Percentiles rank a stretch among this genome's conserved stretches.
Evolutionary conservation across 345 rosid species (phyloP).

Genomic region (Chamaenerion angustifolium): DNA sequence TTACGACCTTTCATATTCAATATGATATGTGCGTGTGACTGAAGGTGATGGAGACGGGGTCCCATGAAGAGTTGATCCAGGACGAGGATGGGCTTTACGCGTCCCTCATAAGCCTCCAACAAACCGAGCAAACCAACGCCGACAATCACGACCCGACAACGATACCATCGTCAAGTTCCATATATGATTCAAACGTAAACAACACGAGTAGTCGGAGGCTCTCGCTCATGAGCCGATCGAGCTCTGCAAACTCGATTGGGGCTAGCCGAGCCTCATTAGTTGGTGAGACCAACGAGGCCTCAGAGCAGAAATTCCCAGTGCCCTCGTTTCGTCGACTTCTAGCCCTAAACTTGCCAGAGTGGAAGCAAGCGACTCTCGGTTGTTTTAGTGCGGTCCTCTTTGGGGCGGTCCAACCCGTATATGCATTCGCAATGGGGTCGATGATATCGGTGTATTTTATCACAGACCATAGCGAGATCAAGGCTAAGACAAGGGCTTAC

Average conservation of each 20-base stretch:
- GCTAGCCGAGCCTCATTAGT: neutral
- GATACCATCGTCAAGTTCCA: slow-evolving; percentile 5
- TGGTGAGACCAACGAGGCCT: neutral
- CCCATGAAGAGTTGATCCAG: slow-evolving; percentile 38
- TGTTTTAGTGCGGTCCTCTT: slow-evolving; percentile 45
- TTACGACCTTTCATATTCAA: too few relatives aligned
- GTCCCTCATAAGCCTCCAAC: slow-evolving; percentile 40
- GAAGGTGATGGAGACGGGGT: slow-evolving; percentile 32
- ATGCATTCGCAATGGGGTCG: slow-evolving; percentile 36
- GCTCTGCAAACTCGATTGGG: slow-evolving; percentile 29
- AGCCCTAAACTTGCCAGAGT: slow-evolving; percentile 50
- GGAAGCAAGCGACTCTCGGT: slow-evolving; percentile 54
- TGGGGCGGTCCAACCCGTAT: slow-evolving; percentile 55
- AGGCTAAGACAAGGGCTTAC: slow-evolving; percentile 33
- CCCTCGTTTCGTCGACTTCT: slow-evolving; percentile 50
- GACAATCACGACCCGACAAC: neutral
- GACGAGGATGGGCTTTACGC: slow-evolving; percentile 25
- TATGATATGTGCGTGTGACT: too few relatives aligned
- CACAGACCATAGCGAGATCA: slow-evolving; percentile 37
- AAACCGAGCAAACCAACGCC: slow-evolving; percentile 15
- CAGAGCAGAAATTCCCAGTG: slow-evolving; percentile 14
- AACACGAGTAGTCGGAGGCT: slow-evolving; percentile 29
- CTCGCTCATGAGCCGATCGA: slow-evolving; percentile 40
- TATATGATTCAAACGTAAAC: slow-evolving; percentile 16
- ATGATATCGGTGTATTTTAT: slow-evolving; percentile 42